Conservation (phyloP, 306 rosid genomes). For the Quercus cerris region DNA sequence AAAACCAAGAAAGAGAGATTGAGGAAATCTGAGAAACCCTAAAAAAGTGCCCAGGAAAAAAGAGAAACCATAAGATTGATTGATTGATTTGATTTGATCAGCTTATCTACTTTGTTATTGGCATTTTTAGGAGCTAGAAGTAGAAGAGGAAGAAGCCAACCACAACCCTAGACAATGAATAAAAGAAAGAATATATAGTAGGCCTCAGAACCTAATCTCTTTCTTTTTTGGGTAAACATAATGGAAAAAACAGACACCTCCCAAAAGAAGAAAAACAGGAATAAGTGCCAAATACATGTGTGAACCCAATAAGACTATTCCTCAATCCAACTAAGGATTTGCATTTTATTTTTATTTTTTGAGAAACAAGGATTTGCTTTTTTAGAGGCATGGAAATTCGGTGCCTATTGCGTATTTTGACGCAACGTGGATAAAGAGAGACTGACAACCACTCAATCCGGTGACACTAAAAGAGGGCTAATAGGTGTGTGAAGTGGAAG, state of each 20-base stretch:
- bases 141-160: background rate
- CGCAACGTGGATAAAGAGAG: slow-evolving; percentile 26
- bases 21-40: slow-evolving; percentile 35
- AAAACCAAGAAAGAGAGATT: background rate
- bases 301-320: slow-evolving; percentile 10
- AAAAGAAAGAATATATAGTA: slow-evolving; percentile 13
- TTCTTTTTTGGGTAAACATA: slow-evolving; percentile 58
- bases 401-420: background rate
- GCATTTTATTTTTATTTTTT: background rate
- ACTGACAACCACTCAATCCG: slow-evolving; percentile 58
- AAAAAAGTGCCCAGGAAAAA: background rate
- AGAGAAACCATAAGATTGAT: background rate
- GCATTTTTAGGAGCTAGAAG: background rate
- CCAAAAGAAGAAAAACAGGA: slow-evolving; percentile 47
- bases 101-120: background rate
- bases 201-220: slow-evolving; percentile 41
- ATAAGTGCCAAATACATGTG: slow-evolving; percentile 48
- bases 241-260: slow-evolving; percentile 33
- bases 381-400: slow-evolving; percentile 15
- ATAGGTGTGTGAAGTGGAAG: background rate
- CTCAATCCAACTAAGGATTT: background rate
- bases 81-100: background rate
- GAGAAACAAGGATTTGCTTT: background rate
- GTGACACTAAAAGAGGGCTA: slow-evolving; percentile 35
- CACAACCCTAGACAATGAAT: slow-evolving; percentile 19